A percentile compares a stretch with the other conserved stretches of the same genome.
Evolutionary conservation across 306 rosid genomes (phyloP).

Genomic region (Biancaea sappan): DNA sequence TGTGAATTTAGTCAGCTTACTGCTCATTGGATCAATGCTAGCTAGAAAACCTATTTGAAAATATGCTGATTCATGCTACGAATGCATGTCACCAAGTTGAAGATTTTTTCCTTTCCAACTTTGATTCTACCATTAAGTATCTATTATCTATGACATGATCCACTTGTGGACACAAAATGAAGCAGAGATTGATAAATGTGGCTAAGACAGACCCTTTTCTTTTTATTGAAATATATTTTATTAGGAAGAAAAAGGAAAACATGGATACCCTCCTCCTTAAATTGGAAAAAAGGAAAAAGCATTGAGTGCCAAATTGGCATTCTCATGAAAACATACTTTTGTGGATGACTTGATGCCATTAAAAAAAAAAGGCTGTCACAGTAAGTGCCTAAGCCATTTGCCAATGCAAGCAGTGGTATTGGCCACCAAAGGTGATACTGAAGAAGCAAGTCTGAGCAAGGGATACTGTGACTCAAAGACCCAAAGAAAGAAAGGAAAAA

Average conservation of each 20-base stretch:
- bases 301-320: not conserved
- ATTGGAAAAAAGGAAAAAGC: not conserved
- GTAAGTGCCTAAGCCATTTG: not conserved
- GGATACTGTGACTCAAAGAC: not conserved
- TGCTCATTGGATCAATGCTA: not conserved
- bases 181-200: not conserved
- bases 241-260: not conserved
- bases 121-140: not conserved
- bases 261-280: not conserved
- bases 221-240: too few relatives aligned
- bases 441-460: not conserved
- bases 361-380: not conserved
- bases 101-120: too few relatives aligned
- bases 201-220: not conserved
- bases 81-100: not conserved
- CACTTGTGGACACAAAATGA: not conserved
- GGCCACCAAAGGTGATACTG: not conserved
- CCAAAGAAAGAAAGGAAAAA: too few relatives aligned
- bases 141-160: not conserved
- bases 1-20: not conserved
- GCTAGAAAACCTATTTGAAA: not conserved
- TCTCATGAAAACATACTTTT: not conserved
- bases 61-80: not conserved
- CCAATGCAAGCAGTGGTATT: too few relatives aligned
- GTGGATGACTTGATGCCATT: not conserved